phyloP scores from a whole-genome alignment of 805 yeast species.

The Maudiozyma barnettii region DNA sequence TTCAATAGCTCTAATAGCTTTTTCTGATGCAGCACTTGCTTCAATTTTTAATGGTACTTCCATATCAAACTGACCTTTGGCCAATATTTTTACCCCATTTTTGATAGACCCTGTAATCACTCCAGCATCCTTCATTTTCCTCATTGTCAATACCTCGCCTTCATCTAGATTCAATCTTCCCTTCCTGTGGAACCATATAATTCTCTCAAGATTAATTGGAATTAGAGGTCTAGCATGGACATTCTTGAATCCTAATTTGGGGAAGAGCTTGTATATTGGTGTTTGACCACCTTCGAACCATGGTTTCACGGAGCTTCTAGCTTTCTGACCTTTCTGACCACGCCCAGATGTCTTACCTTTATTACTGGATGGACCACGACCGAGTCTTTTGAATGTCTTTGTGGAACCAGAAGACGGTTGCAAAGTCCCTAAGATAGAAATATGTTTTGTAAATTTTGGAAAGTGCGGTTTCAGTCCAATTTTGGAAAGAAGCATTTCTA shows the following conservation, averaged over 20 bases:
- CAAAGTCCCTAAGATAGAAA: constrained; percentile 39
- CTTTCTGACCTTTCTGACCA: constrained; percentile 98
- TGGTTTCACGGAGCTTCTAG: constrained; percentile 79
- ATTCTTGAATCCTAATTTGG: constrained; percentile 80
- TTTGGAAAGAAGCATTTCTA: constrained; percentile 1
- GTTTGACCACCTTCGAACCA: constrained; percentile 99
- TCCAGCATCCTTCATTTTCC: constrained; percentile 66
- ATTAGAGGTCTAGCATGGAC: constrained; percentile 43
- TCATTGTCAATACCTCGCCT: constrained; percentile 63
- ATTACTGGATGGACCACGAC: constrained; percentile 93
- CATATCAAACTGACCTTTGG: constrained; percentile 44
- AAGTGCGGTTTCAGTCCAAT: not conserved
- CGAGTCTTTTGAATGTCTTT: constrained; percentile 58
- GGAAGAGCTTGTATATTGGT: constrained; percentile 73
- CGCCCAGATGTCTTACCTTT: constrained; percentile 92
- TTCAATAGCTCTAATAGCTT: constrained; percentile 69
- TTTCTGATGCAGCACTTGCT: constrained; percentile 69
- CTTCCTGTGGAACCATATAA: constrained; percentile 59
- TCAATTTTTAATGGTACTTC: constrained; percentile 64
- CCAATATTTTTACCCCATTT: constrained; percentile 78
- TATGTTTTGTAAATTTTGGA: constrained; percentile 1
- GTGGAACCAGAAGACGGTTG: constrained; percentile 57
- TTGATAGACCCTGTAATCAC: constrained; percentile 58
- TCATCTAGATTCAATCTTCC: constrained; percentile 52
- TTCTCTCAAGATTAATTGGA: constrained; percentile 56